Base-by-base conservation (phyloP, 331 rosid genomes). In the Telfairia occidentalis region DNA sequence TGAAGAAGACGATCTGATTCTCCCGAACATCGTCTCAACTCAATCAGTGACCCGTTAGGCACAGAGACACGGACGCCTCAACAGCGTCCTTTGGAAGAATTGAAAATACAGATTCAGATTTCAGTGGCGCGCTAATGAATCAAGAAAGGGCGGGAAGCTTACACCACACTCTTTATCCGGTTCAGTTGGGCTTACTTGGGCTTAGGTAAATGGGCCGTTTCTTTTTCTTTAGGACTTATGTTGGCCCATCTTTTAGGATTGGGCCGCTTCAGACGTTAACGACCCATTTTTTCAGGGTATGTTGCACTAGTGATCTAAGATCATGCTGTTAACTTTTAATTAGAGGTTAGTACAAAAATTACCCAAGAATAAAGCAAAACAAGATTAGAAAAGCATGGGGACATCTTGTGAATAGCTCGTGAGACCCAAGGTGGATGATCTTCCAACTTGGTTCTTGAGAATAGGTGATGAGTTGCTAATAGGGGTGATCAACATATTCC, bases 1-100 rank as follows among this genome's bases (percentile, higher is more conserved):
- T 29, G 97, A 85, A 21, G 87, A 83, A 53, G 91, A 52, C 10
- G 92, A 87, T 23, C 98, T 85, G 55, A 89, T 80, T 73, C 81
- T 85, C 60, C 97, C 96, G 38, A 93, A 88, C 98, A 93, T 89
- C 9, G 61, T 73, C 5, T n/a, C 26, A 50, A 9, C 58, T 24
- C 63, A 59, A 52, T 63, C 77, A 12, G 66, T 28, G 34, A 71
- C 0, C 43, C 32, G 13, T 6, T 8, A 38, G 34, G 0, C n/a
- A 21, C 50, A 66, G 29, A 30, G 46, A 73, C 2, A 30, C 28
- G 16, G 9, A 28, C 16, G 23, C 18, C 77, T 52, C 30, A 5
- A 2, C 24, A 15, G 54, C 53, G 19, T 42, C 2, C 52, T 58
- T n/a, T 3, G 16, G 45, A 37, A 54, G 52, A 74, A 79, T 11